Percentiles rank a stretch among this genome's conserved stretches.
phyloP scores from a whole-genome alignment of 2,329 filamentous ascomycete species.

The Ilyonectria sp. region DNA sequence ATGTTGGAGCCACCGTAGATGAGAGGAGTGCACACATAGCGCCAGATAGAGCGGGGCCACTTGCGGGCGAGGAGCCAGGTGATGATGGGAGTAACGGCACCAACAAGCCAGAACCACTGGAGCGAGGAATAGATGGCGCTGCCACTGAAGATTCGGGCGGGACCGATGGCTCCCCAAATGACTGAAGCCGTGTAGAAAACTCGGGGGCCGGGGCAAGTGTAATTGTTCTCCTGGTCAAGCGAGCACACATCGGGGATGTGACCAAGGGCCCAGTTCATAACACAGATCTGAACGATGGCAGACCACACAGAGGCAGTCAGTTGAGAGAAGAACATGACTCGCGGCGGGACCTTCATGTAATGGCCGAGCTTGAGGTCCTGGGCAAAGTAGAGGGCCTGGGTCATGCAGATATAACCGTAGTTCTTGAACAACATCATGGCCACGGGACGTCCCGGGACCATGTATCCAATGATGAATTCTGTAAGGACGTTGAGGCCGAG shows the following conservation, averaged over 20 bases:
- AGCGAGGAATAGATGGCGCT: slow-evolving; percentile 74
- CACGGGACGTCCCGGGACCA: slow-evolving; percentile 78
- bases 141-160: slow-evolving; percentile 77
- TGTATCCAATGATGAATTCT: slow-evolving; percentile 82
- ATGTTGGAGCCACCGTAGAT: slow-evolving; percentile 76
- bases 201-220: slow-evolving; percentile 69
- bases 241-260: slow-evolving; percentile 75
- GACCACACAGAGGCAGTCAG: slow-evolving; percentile 73
- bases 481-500: slow-evolving; percentile 80
- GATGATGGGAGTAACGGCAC: slow-evolving; percentile 73
- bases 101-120: slow-evolving; percentile 81
- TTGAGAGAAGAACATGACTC: slow-evolving; percentile 74
- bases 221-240: slow-evolving; percentile 66
- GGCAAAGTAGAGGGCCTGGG: slow-evolving; percentile 75
- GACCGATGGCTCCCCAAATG: slow-evolving; percentile 82
- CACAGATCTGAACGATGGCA: slow-evolving; percentile 73
- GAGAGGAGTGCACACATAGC: slow-evolving; percentile 78
- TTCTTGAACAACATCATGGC: slow-evolving; percentile 87
- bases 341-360: slow-evolving; percentile 77
- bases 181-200: slow-evolving; percentile 79
- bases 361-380: slow-evolving; percentile 79
- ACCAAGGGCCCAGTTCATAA: slow-evolving; percentile 77
- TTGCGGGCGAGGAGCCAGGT: slow-evolving; percentile 74
- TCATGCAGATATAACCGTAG: slow-evolving; percentile 79
- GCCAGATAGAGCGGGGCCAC: slow-evolving; percentile 73